These are phyloP conservation scores for Vicia villosa DNA, from an alignment of 306 rosid genomes.

Conservation along the genomic window DNA sequence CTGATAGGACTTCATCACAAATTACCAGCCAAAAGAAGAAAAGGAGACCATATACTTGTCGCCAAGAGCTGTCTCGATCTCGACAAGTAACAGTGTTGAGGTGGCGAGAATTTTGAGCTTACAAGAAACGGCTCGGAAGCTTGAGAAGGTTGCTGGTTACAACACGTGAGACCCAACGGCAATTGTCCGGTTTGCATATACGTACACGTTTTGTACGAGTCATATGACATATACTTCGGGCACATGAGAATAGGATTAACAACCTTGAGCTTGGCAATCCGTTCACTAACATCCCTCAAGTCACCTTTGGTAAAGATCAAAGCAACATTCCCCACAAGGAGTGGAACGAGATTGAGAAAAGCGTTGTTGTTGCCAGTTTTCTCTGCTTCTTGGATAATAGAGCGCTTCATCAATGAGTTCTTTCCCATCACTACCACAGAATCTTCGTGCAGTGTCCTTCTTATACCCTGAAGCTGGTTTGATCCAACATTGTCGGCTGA, in stretches of 20 bases:
- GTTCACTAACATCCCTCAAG: constrained; percentile 61
- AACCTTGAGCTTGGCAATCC: constrained; percentile 65
- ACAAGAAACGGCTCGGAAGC: constrained; percentile 45
- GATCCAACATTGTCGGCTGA: constrained; percentile 74
- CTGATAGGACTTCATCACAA: constrained; percentile 32
- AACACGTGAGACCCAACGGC: constrained; percentile 47
- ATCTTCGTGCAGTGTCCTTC: constrained; percentile 65
- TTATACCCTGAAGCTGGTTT: constrained; percentile 67
- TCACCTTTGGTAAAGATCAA: constrained; percentile 71
- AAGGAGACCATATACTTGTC: constrained; percentile 49
- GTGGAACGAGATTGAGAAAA: constrained; percentile 69
- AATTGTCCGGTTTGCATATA: constrained; percentile 46
- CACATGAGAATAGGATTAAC: constrained; percentile 50
- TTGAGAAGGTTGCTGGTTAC: constrained; percentile 41
- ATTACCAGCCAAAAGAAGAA: constrained; percentile 49
- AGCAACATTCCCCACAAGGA: constrained; percentile 77
- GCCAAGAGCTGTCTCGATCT: constrained; percentile 51
- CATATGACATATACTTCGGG: constrained; percentile 48
- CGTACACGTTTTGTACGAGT: constrained; percentile 44
- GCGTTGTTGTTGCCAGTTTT: constrained; percentile 58
- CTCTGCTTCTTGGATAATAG: constrained; percentile 55
- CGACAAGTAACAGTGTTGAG: constrained; percentile 40
- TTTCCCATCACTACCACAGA: constrained; percentile 80
- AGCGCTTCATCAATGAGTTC: constrained; percentile 59
- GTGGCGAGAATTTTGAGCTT: constrained; percentile 43